These are phyloP conservation scores for Clonostachys byssicola DNA, from an alignment of 2,329 filamentous ascomycete species.

Conservation along the genomic window DNA sequence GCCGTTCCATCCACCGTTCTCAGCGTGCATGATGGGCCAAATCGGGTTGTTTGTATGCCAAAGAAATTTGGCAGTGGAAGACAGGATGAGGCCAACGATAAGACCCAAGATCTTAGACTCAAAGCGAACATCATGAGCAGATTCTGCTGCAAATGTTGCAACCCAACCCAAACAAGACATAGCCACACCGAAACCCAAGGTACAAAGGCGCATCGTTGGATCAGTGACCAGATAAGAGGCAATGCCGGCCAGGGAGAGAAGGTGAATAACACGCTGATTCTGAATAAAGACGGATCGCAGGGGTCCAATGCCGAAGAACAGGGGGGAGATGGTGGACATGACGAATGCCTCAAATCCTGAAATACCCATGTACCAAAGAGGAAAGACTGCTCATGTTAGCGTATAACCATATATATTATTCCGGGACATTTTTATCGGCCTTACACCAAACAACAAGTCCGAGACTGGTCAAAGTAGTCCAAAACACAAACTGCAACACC, in stretches of 20 bases:
- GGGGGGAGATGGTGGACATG: constrained; percentile 77
- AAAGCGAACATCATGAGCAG: constrained; percentile 67
- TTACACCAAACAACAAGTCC: constrained; percentile 91
- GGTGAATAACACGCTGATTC: constrained; percentile 67
- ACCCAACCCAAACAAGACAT: constrained; percentile 82
- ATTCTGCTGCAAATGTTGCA: constrained; percentile 75
- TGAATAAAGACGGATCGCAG: constrained; percentile 65
- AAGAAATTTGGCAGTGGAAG: constrained; percentile 86
- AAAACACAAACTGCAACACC: constrained; percentile 74
- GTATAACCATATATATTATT: too few relatives aligned
- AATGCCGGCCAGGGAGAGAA: constrained; percentile 75
- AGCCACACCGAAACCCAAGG: constrained; percentile 74
- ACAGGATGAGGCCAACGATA: constrained; percentile 76
- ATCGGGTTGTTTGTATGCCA: constrained; percentile 94
- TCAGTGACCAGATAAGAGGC: constrained; percentile 72
- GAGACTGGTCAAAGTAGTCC: constrained; percentile 88
- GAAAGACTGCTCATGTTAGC: constrained; percentile 65
- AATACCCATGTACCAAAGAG: constrained; percentile 98
- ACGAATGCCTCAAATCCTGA: constrained; percentile 92
- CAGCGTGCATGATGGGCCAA: constrained; percentile 89
- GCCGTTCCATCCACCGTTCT: constrained; percentile 91
- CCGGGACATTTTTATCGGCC: constrained; percentile 22
- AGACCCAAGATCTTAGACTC: constrained; percentile 81
- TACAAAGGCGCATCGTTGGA: constrained; percentile 73
- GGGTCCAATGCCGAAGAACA: constrained; percentile 68